These are phyloP conservation scores for Hordeum marinum DNA, from an alignment of 176 grass and related monocot genomes.

Conservation along the genomic window DNA sequence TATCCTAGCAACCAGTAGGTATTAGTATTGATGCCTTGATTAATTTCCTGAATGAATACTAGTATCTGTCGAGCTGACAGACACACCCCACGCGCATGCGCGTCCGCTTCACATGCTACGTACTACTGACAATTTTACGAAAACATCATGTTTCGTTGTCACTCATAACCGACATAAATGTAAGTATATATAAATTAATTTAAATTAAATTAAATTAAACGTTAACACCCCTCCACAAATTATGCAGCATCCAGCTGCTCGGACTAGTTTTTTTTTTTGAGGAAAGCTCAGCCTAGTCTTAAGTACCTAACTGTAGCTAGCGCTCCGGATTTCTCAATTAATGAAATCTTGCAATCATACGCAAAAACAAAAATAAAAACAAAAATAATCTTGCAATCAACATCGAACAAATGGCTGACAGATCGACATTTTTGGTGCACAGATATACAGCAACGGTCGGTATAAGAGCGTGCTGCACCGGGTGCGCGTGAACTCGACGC, in stretches of 20 bases:
- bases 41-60: not conserved
- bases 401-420: not conserved
- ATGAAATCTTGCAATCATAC: no score
- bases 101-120: not conserved
- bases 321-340: not conserved
- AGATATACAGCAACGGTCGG: constrained; percentile 89
- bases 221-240: not conserved
- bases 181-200: not conserved
- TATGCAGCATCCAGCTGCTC: not conserved
- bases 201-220: not conserved
- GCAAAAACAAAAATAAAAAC: no score
- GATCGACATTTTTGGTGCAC: not conserved
- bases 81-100: not conserved
- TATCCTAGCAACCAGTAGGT: not conserved
- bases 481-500: constrained; percentile 57
- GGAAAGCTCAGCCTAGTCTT: not conserved
- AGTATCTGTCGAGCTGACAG: not conserved
- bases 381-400: no score
- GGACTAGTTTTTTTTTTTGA: not conserved
- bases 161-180: not conserved
- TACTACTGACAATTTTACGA: not conserved
- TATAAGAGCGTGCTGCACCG: constrained; percentile 92
- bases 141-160: not conserved
- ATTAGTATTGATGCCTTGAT: not conserved
- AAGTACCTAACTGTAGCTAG: not conserved